phyloP scores from a whole-genome alignment of 805 yeast genomes.

The Saccharomycopsis babjevae region DNA sequence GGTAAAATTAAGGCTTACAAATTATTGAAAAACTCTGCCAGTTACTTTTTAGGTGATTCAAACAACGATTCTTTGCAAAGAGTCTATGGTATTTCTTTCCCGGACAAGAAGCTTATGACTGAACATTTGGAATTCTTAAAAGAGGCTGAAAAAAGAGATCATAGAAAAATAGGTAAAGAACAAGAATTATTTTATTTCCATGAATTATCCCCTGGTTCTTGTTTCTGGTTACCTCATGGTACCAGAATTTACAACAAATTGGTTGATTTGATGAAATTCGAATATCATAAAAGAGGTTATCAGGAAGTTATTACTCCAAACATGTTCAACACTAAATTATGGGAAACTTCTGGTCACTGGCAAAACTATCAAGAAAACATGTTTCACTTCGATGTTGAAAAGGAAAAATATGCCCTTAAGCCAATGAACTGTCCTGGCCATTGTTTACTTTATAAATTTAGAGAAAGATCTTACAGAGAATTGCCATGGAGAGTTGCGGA shows the following conservation, averaged over 20 bases:
- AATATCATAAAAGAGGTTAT: conserved; percentile 88
- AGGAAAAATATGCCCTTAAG: conserved; percentile 87
- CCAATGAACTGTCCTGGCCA: conserved; percentile 94
- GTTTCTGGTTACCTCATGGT: conserved; percentile 99
- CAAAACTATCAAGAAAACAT: conserved; percentile 93
- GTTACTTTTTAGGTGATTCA: conserved; percentile 91
- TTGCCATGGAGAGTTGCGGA: conserved; percentile 99
- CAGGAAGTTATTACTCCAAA: conserved; percentile 99
- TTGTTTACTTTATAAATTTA: conserved; percentile 81
- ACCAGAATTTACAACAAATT: conserved; percentile 90
- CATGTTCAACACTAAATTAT: conserved; percentile 93
- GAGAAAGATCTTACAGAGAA: conserved; percentile 94
- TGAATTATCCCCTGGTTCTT: conserved; percentile 96
- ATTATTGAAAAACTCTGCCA: conserved; percentile 88
- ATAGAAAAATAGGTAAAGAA: conserved; percentile 91
- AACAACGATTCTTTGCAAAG: conserved; percentile 92
- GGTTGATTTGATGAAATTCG: conserved; percentile 66
- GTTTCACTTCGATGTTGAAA: conserved; percentile 95
- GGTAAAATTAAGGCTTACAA: conserved; percentile 93
- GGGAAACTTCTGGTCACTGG: conserved; percentile 99
- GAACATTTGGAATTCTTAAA: conserved; percentile 89
- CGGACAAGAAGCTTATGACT: conserved; percentile 92
- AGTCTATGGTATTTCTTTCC: conserved; percentile 96
- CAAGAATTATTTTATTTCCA: conserved; percentile 93
- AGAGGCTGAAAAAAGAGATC: conserved; percentile 94